Percentiles rank a stretch among this genome's conserved stretches.
Evolutionary conservation across 257 asterid species (phyloP).

Genomic region (Solanum sitiens): DNA sequence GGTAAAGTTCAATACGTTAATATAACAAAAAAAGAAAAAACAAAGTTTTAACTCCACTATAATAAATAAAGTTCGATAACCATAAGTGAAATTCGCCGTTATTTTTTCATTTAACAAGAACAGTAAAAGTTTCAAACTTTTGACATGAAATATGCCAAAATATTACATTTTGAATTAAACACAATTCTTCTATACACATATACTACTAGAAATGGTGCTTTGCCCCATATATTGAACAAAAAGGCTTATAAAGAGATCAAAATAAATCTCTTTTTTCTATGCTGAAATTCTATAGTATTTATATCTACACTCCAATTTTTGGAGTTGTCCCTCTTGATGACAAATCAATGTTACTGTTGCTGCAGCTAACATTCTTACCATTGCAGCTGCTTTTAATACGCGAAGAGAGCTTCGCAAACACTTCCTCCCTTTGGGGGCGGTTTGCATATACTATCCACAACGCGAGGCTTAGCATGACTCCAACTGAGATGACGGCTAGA

Average conservation of each 20-base stretch:
- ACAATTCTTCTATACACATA: not conserved
- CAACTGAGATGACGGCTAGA: constrained; percentile 66
- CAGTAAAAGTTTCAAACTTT: not conserved
- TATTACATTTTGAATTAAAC: not conserved
- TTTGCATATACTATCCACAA: constrained; percentile 85
- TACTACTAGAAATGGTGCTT: not conserved
- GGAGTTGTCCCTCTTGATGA: constrained; percentile 35
- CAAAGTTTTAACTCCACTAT: too few relatives aligned
- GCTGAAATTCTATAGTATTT: not conserved
- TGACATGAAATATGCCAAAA: not conserved
- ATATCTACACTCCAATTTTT: constrained; percentile 30
- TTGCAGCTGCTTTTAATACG: constrained; percentile 46
- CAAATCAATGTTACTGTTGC: not conserved
- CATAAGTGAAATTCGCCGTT: too few relatives aligned
- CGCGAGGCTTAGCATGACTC: constrained; percentile 87
- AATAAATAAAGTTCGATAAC: not conserved
- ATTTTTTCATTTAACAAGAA: not conserved
- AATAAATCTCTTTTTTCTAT: not conserved
- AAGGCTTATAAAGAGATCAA: not conserved
- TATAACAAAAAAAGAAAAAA: too few relatives aligned
- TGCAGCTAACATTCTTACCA: constrained; percentile 14
- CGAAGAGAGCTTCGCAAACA: constrained; percentile 61
- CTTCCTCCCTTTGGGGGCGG: constrained; percentile 99
- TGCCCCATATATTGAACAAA: not conserved
- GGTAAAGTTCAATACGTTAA: too few relatives aligned